Evolutionary conservation across 2,329 filamentous ascomycete species (phyloP).

Genomic region (Fusarium udum): DNA sequence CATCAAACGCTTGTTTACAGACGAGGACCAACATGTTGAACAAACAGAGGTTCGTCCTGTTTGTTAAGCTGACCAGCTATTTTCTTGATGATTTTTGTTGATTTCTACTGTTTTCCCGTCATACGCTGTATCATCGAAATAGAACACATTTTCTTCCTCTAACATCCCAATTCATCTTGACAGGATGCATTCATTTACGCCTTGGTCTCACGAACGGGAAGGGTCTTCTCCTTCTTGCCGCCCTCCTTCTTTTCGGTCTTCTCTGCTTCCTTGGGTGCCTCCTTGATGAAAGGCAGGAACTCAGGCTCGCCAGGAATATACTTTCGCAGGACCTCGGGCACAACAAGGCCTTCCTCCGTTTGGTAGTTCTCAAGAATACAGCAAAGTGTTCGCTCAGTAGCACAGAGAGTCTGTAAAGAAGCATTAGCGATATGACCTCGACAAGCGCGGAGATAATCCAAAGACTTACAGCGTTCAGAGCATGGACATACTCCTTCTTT

Average conservation of each 20-base stretch:
- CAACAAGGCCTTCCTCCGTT: constrained; percentile 82
- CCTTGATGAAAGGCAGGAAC: constrained; percentile 88
- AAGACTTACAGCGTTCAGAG: constrained; percentile 73
- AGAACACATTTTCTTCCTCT: constrained; percentile 35
- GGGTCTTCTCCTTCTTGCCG: constrained; percentile 40
- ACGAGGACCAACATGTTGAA: background rate
- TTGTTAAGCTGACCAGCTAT: background rate
- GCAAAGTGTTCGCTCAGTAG: constrained; percentile 91
- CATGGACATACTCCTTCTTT: constrained; percentile 94
- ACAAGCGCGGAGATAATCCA: background rate
- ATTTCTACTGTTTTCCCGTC: constrained; percentile 14
- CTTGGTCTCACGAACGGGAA: constrained; percentile 43
- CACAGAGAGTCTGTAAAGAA: constrained; percentile 71
- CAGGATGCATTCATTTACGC: constrained; percentile 28
- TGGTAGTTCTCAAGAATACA: constrained; percentile 98
- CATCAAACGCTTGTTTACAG: background rate
- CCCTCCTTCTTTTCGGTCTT: constrained; percentile 42
- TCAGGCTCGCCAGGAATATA: constrained; percentile 91
- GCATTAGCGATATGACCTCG: constrained; percentile 9
- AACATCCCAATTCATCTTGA: background rate
- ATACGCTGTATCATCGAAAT: constrained; percentile 21
- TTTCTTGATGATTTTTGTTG: constrained; percentile 9
- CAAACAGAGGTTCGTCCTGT: background rate
- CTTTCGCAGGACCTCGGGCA: constrained; percentile 85
- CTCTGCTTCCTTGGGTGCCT: constrained; percentile 75